These are phyloP conservation scores for Choiromyces venosus DNA, from an alignment of 495 filamentous ascomycete genomes.

Conservation along the genomic window DNA sequence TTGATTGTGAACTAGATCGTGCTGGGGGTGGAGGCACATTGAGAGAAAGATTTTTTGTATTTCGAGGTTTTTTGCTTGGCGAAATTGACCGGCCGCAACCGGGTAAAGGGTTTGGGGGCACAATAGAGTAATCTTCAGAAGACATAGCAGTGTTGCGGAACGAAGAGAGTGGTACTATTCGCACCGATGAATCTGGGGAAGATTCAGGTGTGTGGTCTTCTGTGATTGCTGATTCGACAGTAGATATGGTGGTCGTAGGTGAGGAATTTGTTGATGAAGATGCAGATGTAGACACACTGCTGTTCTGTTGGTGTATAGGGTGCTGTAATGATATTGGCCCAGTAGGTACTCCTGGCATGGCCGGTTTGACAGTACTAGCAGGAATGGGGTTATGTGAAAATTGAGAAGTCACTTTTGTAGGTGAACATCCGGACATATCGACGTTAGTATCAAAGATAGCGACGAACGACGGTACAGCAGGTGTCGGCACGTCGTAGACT, in stretches of 20 bases:
- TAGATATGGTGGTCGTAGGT: constrained; percentile 91
- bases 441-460: constrained; percentile 39
- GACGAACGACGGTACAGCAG: constrained; percentile 32
- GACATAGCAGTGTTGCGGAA: constrained; percentile 49
- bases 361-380: neutral
- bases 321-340: constrained; percentile 31
- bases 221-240: constrained; percentile 76
- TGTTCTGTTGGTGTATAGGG: constrained; percentile 52
- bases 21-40: constrained; percentile 58
- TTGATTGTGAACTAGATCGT: constrained; percentile 42
- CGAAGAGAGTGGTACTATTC: constrained; percentile 54
- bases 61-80: constrained; percentile 69
- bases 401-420: constrained; percentile 33
- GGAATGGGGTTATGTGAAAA: constrained; percentile 19
- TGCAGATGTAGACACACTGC: constrained; percentile 69
- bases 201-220: constrained; percentile 89
- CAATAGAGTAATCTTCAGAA: constrained; percentile 42
- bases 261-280: constrained; percentile 89
- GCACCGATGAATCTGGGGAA: constrained; percentile 78
- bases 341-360: constrained; percentile 22
- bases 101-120: constrained; percentile 36
- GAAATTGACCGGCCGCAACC: constrained; percentile 51
- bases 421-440: constrained; percentile 41
- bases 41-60: constrained; percentile 89
- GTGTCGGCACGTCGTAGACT: constrained; percentile 22